These are phyloP conservation scores for Cutaneotrichosporon mucoides DNA, from an alignment of 1,284 basidiomycete genomes.

Conservation along the genomic window DNA sequence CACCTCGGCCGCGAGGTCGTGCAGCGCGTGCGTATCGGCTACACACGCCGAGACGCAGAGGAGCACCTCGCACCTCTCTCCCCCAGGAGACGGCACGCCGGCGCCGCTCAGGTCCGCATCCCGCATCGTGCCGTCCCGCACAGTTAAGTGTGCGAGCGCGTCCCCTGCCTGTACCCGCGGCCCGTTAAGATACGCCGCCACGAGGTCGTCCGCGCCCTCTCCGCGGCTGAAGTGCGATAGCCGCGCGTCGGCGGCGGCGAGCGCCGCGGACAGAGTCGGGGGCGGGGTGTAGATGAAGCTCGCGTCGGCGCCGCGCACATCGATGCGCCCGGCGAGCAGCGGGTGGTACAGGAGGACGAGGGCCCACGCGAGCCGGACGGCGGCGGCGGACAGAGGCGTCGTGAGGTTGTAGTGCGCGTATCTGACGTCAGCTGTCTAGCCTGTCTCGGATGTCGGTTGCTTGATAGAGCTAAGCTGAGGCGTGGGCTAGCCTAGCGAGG, in stretches of 20 bases:
- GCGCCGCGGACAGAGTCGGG: slow-evolving; percentile 11
- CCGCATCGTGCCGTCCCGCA: slow-evolving; percentile 47
- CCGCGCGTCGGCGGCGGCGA: slow-evolving; percentile 16
- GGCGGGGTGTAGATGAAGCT: slow-evolving; percentile 57
- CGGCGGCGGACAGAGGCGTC: slow-evolving; percentile 46
- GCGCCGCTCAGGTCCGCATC: slow-evolving; percentile 32
- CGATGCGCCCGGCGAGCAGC: slow-evolving; percentile 59
- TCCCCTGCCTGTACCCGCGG: slow-evolving; percentile 58
- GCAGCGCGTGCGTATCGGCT: slow-evolving; percentile 75
- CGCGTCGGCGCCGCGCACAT: slow-evolving; percentile 56
- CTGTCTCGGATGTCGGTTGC: background rate
- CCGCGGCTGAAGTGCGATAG: slow-evolving; percentile 7
- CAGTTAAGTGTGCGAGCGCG: slow-evolving; percentile 62
- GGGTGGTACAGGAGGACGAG: slow-evolving; percentile 61
- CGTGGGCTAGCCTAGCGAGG: too few relatives aligned
- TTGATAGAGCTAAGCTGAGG: too few relatives aligned
- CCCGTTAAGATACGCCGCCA: slow-evolving; percentile 8
- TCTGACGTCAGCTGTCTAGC: slow-evolving; percentile 23
- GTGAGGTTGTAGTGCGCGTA: slow-evolving; percentile 59
- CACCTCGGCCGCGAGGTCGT: slow-evolving; percentile 68
- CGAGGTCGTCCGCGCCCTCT: slow-evolving; percentile 7
- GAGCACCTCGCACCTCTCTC: slow-evolving; percentile 50
- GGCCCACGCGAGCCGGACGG: slow-evolving; percentile 61
- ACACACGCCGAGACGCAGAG: slow-evolving; percentile 68
- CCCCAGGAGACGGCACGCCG: slow-evolving; percentile 25